A percentile compares a stretch with the other conserved stretches of the same genome.
Evolutionary conservation across 2,329 filamentous ascomycete species (phyloP).

Genomic region (Lojkania enalia): DNA sequence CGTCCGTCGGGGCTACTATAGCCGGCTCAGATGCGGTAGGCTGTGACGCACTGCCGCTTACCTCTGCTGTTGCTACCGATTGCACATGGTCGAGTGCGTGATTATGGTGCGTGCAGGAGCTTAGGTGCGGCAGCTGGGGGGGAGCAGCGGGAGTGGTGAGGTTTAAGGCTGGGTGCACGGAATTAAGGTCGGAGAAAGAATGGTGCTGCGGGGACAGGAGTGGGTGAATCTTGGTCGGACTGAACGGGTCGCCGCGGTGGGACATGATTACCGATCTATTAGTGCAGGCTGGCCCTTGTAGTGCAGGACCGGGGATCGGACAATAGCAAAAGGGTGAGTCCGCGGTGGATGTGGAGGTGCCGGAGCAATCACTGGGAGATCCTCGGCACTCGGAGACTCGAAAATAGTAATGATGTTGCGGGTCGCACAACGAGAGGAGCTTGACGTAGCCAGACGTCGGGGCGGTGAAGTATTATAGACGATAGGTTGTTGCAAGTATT

Average conservation of each 20-base stretch:
- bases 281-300: slow-evolving; percentile 8
- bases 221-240: slow-evolving; percentile 39
- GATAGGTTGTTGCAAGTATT: neutral
- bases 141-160: slow-evolving; percentile 22
- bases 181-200: slow-evolving; percentile 40
- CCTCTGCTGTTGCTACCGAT: slow-evolving; percentile 31
- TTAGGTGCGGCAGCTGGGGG: slow-evolving; percentile 26
- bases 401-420: neutral
- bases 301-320: neutral
- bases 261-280: slow-evolving; percentile 29
- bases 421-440: slow-evolving; percentile 10
- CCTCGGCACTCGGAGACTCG: no score
- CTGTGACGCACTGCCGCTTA: slow-evolving; percentile 33
- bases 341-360: slow-evolving; percentile 10
- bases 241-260: slow-evolving; percentile 37
- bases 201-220: slow-evolving; percentile 37
- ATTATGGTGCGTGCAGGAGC: slow-evolving; percentile 24
- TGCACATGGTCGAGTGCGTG: slow-evolving; percentile 32
- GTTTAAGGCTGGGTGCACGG: slow-evolving; percentile 31
- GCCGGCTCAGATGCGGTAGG: slow-evolving; percentile 7
- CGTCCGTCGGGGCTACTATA: slow-evolving; percentile 30
- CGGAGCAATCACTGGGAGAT: neutral
- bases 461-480: slow-evolving; percentile 17
- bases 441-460: slow-evolving; percentile 40
- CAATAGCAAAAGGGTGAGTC: no score